Percentiles rank a stretch among this genome's conserved stretches.
These are phyloP conservation scores for Xylaria sp. DNA, from an alignment of 495 filamentous ascomycete species.

Conservation along the genomic window DNA sequence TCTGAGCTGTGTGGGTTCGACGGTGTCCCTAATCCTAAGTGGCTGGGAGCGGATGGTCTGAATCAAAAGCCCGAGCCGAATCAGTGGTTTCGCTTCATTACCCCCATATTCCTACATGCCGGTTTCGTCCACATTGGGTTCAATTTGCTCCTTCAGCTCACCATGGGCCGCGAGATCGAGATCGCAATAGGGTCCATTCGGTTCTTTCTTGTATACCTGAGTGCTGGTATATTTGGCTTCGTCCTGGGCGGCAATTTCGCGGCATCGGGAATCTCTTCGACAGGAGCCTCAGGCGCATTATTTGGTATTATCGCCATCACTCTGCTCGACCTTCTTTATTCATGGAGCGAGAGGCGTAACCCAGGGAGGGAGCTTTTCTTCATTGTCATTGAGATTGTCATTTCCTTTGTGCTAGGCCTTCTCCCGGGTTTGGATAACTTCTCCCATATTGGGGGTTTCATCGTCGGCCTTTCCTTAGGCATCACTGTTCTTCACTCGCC, in stretches of 20 bases:
- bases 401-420: conserved; percentile 91
- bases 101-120: conserved; percentile 93
- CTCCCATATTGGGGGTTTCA: conserved; percentile 93
- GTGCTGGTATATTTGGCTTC: conserved; percentile 93
- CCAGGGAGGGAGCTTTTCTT: conserved; percentile 84
- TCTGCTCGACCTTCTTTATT: conserved; percentile 89
- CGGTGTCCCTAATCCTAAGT: conserved; percentile 71
- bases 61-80: conserved; percentile 66
- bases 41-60: conserved; percentile 46
- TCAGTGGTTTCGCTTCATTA: conserved; percentile 97
- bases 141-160: conserved; percentile 90
- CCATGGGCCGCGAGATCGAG: conserved; percentile 90
- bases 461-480: conserved; percentile 89
- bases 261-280: conserved; percentile 76
- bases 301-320: conserved; percentile 91
- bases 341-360: conserved; percentile 76
- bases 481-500: conserved; percentile 88
- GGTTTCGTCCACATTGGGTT: conserved; percentile 94
- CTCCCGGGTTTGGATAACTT: conserved; percentile 97
- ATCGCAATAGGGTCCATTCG: conserved; percentile 82
- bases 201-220: conserved; percentile 87
- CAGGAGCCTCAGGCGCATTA: conserved; percentile 85
- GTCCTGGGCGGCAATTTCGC: conserved; percentile 95
- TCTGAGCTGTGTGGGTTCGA: conserved; percentile 82
- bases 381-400: conserved; percentile 80